These are phyloP conservation scores for Dysphania ambrosioides DNA, from an alignment of 148 eudicot species.

Conservation along the genomic window DNA sequence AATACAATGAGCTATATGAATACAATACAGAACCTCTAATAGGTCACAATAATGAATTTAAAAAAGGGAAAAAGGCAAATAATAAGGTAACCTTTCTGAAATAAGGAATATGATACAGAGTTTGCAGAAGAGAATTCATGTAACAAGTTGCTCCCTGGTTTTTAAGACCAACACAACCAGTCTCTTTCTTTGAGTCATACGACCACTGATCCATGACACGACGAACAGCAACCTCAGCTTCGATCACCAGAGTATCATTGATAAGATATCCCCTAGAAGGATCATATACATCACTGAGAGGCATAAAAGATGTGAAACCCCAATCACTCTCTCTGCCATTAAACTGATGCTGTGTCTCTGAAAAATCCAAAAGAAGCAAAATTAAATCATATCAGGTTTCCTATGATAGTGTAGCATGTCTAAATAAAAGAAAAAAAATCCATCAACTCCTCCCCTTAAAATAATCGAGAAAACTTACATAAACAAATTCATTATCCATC, in stretches of 20 bases:
- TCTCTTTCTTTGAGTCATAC: conserved; percentile 92
- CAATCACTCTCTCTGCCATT: conserved; percentile 91
- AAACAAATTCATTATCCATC: background rate
- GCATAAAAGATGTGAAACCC: conserved; percentile 99
- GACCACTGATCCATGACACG: conserved; percentile 73
- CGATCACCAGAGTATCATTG: conserved; percentile 73
- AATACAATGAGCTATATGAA: conserved; percentile 2
- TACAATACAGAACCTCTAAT: background rate
- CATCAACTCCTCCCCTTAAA: background rate
- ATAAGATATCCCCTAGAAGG: conserved; percentile 71
- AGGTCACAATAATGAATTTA: background rate
- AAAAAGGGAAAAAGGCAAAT: background rate
- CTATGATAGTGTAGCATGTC: background rate
- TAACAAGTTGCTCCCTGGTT: conserved; percentile 99
- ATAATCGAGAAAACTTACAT: background rate
- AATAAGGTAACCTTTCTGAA: conserved; percentile 71
- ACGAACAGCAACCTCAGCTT: conserved; percentile 96
- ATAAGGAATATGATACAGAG: conserved; percentile 87
- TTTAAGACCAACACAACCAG: conserved; percentile 95
- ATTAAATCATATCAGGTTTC: background rate
- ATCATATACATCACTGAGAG: conserved; percentile 85
- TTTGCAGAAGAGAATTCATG: conserved; percentile 96
- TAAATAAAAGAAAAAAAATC: background rate
- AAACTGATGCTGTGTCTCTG: conserved; percentile 98
- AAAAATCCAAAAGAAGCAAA: conserved; percentile 12